Conservation (phyloP, 768 basidiomycete species). For the Podaxis sp. region DNA sequence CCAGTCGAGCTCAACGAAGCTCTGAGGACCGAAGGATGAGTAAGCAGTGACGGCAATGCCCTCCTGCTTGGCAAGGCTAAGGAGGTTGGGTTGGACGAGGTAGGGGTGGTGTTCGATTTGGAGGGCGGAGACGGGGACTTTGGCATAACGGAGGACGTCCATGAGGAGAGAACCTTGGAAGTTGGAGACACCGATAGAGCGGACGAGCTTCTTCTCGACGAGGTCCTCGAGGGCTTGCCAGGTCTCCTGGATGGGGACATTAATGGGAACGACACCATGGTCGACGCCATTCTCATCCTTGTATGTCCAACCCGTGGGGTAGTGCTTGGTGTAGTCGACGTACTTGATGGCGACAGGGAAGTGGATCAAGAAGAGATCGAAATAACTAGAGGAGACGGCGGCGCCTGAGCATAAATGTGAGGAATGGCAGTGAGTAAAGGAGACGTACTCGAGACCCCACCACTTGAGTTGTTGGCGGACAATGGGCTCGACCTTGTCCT, state of each 20-base stretch:
- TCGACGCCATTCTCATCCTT: conserved; percentile 33
- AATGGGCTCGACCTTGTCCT: conserved; percentile 59
- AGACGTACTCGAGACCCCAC: conserved; percentile 71
- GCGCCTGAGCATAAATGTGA: background rate
- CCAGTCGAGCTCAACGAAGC: conserved; percentile 66
- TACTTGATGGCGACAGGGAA: conserved; percentile 84
- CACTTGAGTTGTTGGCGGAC: conserved; percentile 56
- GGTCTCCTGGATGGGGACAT: conserved; percentile 75
- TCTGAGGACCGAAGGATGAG: conserved; percentile 42
- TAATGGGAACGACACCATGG: conserved; percentile 59
- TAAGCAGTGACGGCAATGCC: conserved; percentile 69
- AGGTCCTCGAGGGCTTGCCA: conserved; percentile 83
- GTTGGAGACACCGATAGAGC: conserved; percentile 82
- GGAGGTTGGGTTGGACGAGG: conserved; percentile 58
- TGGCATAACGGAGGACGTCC: conserved; percentile 80
- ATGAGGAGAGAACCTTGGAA: conserved; percentile 68
- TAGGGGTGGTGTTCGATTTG: conserved; percentile 76
- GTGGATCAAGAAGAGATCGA: conserved; percentile 80
- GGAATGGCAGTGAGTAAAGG: background rate
- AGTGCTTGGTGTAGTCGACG: conserved; percentile 72
- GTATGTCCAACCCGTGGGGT: conserved; percentile 85
- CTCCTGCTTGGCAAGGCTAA: conserved; percentile 52
- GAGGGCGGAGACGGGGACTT: conserved; percentile 65
- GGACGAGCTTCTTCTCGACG: conserved; percentile 65
- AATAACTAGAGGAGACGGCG: conserved; percentile 41